These are phyloP conservation scores for Taiwanofungus camphoratus DNA, from an alignment of 1,284 basidiomycete genomes.

Conservation along the genomic window DNA sequence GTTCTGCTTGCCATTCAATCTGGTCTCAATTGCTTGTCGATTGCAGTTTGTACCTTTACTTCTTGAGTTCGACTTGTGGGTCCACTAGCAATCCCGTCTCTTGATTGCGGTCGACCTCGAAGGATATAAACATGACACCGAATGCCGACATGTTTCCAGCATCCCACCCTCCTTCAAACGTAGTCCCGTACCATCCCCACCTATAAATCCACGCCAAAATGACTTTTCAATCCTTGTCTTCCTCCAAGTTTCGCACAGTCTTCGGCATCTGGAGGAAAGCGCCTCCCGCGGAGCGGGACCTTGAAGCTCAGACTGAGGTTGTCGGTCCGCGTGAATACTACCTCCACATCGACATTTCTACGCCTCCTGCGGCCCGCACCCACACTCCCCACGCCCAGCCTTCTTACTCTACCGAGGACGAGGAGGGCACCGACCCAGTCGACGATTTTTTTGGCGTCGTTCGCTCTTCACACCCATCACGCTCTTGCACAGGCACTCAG, in stretches of 20 bases:
- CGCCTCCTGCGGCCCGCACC: constrained; percentile 3
- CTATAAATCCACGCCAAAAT: too few species aligned
- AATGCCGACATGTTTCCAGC: too few species aligned
- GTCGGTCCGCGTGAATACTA: constrained; percentile 31
- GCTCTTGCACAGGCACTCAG: constrained; percentile 16
- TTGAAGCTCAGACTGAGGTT: constrained; percentile 37
- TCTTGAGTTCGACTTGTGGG: too few species aligned
- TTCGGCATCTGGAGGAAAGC: constrained; percentile 10
- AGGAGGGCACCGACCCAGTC: constrained; percentile 18
- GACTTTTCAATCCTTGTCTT: constrained; percentile 2
- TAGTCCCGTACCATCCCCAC: too few species aligned
- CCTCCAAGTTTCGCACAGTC: constrained; percentile 7
- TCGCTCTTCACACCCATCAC: constrained; percentile 13
- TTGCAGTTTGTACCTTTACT: too few species aligned
- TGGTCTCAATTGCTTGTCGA: too few species aligned
- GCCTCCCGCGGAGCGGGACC: constrained; percentile 21
- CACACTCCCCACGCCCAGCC: constrained; percentile 11
- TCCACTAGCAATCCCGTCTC: too few species aligned
- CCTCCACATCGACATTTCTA: constrained; percentile 1
- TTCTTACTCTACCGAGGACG: constrained; percentile 13
- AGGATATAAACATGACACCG: too few species aligned
- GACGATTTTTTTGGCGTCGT: constrained; percentile 28
- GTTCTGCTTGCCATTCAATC: too few species aligned
- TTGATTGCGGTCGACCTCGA: too few species aligned
- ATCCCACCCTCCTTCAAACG: too few species aligned